Percentiles rank a stretch among this genome's conserved stretches.
phyloP scores from a whole-genome alignment of 768 basidiomycete species.

The Rhodosporidiobolus odoratus region DNA sequence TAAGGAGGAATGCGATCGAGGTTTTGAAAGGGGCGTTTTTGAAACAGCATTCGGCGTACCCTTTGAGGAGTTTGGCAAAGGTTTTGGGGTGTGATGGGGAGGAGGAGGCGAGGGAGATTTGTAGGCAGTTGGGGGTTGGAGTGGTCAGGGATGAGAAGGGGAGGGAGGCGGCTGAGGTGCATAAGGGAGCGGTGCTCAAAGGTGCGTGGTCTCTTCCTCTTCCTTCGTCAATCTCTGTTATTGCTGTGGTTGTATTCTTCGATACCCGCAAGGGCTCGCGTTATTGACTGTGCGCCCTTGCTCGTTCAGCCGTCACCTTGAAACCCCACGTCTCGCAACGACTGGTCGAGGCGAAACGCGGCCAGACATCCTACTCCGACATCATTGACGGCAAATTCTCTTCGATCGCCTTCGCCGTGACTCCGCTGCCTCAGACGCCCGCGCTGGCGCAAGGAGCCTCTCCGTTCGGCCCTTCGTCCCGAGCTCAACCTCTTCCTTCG shows the following conservation, averaged over 20 bases:
- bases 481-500: too few relatives aligned
- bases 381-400: slow-evolving; percentile 46
- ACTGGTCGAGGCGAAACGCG: slow-evolving; percentile 45
- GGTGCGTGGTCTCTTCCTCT: slow-evolving; percentile 14
- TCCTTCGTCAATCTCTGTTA: background rate
- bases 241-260: background rate
- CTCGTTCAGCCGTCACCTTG: slow-evolving; percentile 42
- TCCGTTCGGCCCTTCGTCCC: too few relatives aligned
- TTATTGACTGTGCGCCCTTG: background rate
- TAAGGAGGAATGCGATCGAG: slow-evolving; percentile 50
- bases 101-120: slow-evolving; percentile 43
- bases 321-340: slow-evolving; percentile 41
- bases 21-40: slow-evolving; percentile 63
- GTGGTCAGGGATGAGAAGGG: slow-evolving; percentile 29
- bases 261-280: background rate
- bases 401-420: slow-evolving; percentile 29
- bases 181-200: slow-evolving; percentile 32
- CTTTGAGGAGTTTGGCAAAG: slow-evolving; percentile 43
- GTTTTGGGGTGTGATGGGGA: slow-evolving; percentile 48
- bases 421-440: slow-evolving; percentile 43
- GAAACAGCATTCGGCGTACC: slow-evolving; percentile 43
- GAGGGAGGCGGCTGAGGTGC: slow-evolving; percentile 29
- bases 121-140: slow-evolving; percentile 42
- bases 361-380: slow-evolving; percentile 39
- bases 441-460: too few relatives aligned